Evolutionary conservation across 225 moss, liverwort and hornwort genomes (phyloP).

Genomic region (Ulota crispa): DNA sequence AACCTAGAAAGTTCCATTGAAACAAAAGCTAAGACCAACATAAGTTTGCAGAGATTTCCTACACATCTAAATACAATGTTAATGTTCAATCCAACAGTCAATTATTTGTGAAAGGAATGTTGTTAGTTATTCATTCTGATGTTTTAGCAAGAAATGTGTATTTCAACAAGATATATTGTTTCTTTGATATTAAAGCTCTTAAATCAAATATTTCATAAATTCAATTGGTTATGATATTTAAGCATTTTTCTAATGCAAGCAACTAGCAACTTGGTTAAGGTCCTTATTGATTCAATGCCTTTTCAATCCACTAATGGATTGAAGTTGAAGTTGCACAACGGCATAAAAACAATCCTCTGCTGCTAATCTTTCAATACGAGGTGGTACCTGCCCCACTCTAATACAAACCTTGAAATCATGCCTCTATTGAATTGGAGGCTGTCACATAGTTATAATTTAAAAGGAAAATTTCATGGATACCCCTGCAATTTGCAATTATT

Average conservation of each 20-base stretch:
- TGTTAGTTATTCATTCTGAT: background rate
- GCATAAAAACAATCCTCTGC: constrained; percentile 85
- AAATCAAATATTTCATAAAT: background rate
- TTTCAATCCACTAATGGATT: constrained; percentile 88
- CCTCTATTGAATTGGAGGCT: background rate
- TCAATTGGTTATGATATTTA: background rate
- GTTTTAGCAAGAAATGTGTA: background rate
- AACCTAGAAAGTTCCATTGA: background rate
- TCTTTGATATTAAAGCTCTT: background rate
- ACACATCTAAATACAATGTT: background rate
- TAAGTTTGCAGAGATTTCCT: background rate
- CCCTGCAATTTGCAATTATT: too few relatives aligned
- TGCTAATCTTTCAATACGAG: constrained; percentile 86
- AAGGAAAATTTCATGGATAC: too few relatives aligned
- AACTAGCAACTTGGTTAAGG: background rate
- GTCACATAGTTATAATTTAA: constrained; percentile 2
- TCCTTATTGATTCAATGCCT: constrained; percentile 84
- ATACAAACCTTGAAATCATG: constrained; percentile 8
- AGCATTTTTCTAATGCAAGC: background rate
- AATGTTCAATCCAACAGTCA: background rate
- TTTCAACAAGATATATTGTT: background rate
- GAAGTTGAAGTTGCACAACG: constrained; percentile 89
- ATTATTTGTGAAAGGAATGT: background rate
- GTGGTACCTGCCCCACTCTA: constrained; percentile 64
- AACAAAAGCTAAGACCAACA: background rate